phyloP scores from a whole-genome alignment of 495 filamentous ascomycete species.

The Tuber borchii region DNA sequence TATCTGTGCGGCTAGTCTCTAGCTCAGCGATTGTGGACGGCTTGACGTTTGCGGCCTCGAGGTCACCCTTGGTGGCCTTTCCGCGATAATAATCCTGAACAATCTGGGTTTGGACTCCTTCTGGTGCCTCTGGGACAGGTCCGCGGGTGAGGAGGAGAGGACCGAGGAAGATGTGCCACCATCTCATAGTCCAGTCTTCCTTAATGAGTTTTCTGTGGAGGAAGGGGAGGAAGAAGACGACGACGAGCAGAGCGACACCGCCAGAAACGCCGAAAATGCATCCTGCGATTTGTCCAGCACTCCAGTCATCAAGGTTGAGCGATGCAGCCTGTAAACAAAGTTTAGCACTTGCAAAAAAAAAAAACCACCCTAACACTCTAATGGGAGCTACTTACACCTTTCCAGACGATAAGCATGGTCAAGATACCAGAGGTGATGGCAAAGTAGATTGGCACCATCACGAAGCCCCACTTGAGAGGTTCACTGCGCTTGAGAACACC shows the following conservation, averaged over 20 bases:
- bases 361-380: background rate
- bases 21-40: conserved; percentile 21
- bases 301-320: conserved; percentile 48
- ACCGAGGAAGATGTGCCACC: conserved; percentile 55
- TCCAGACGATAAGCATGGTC: conserved; percentile 59
- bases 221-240: conserved; percentile 59
- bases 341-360: background rate
- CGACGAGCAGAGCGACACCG: conserved; percentile 50
- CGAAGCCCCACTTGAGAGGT: conserved; percentile 54
- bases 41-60: conserved; percentile 44
- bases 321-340: conserved; percentile 40
- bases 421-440: conserved; percentile 56
- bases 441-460: conserved; percentile 57
- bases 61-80: conserved; percentile 47
- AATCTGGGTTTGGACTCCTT: conserved; percentile 43
- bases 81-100: conserved; percentile 54
- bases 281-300: conserved; percentile 50
- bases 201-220: conserved; percentile 54
- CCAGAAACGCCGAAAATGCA: conserved; percentile 56
- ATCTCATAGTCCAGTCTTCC: conserved; percentile 53
- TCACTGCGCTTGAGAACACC: conserved; percentile 55
- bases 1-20: conserved; percentile 18
- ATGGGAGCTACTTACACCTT: conserved; percentile 43
- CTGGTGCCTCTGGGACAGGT: conserved; percentile 49
- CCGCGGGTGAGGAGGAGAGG: conserved; percentile 52